These are phyloP conservation scores for Blumeria hordei DNA, from an alignment of 2,329 filamentous ascomycete genomes.

Conservation along the genomic window DNA sequence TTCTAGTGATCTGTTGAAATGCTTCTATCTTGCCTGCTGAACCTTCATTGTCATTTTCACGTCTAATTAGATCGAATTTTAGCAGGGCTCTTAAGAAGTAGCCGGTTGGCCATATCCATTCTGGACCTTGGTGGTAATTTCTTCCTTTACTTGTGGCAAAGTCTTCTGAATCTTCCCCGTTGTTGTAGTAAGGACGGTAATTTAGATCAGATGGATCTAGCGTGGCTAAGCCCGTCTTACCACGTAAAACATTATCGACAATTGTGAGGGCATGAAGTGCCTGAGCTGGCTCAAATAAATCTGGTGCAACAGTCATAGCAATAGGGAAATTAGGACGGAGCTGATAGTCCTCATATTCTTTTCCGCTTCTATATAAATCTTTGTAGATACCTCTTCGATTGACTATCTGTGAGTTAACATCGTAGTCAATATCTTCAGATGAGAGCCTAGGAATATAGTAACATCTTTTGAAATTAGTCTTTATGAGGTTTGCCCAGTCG, in stretches of 20 bases:
- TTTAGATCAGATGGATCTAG: conserved; percentile 80
- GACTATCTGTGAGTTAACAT: conserved; percentile 54
- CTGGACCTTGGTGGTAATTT: conserved; percentile 95
- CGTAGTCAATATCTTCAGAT: conserved; percentile 50
- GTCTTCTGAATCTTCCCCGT: conserved; percentile 76
- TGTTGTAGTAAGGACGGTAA: conserved; percentile 85
- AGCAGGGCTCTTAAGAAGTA: conserved; percentile 84
- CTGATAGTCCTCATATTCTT: conserved; percentile 95
- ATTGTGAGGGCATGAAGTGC: conserved; percentile 59
- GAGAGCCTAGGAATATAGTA: conserved; percentile 60
- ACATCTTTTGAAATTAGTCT: conserved; percentile 70
- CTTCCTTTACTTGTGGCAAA: conserved; percentile 83
- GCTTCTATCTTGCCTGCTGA: conserved; percentile 33
- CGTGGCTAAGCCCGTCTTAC: conserved; percentile 85
- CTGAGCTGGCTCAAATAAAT: conserved; percentile 57
- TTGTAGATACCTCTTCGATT: conserved; percentile 96
- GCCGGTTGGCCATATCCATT: conserved; percentile 94
- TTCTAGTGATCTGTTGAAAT: conserved; percentile 79
- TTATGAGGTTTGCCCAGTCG: conserved; percentile 61
- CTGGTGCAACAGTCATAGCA: conserved; percentile 80
- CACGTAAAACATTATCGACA: conserved; percentile 57
- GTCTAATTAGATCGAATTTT: conserved; percentile 63
- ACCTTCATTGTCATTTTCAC: conserved; percentile 38
- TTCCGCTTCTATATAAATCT: conserved; percentile 78
- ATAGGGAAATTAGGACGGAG: conserved; percentile 85